Conservation (phyloP, 805 yeast genomes). For the Kluyveromyces lactis region DNA sequence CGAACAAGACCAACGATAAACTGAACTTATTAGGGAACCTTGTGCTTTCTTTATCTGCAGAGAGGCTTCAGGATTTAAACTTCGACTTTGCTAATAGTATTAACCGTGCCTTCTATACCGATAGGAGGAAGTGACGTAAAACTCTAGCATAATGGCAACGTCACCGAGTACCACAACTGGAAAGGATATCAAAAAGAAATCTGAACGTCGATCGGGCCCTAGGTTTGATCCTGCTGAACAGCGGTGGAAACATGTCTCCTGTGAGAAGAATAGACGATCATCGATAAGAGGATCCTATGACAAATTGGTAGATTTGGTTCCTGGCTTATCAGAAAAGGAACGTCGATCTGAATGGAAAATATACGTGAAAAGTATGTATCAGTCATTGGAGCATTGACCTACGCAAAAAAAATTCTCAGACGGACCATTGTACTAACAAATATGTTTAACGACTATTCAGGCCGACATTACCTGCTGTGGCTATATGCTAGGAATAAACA, state of each 20-base stretch:
- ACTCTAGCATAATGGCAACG: no score
- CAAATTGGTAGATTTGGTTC: conserved; percentile 64
- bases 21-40: no score
- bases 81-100: no score
- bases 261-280: conserved; percentile 81
- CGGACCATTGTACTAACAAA: no score
- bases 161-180: background rate
- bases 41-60: no score
- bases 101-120: no score
- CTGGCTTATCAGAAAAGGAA: conserved; percentile 59
- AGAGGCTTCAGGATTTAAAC: no score
- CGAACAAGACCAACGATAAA: no score
- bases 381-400: no score
- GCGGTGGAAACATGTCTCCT: conserved; percentile 66
- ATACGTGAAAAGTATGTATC: conserved; percentile 46
- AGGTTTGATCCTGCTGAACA: conserved; percentile 32
- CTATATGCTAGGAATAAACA: conserved; percentile 42
- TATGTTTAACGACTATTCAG: conserved; percentile 2
- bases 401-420: no score
- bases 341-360: conserved; percentile 75
- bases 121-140: no score
- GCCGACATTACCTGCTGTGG: conserved; percentile 39
- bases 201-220: conserved; percentile 26
- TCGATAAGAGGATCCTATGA: conserved; percentile 81
- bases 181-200: background rate